phyloP scores from a whole-genome alignment of 1,139 yeast genomes.

The Diutina pseudorugosa region DNA sequence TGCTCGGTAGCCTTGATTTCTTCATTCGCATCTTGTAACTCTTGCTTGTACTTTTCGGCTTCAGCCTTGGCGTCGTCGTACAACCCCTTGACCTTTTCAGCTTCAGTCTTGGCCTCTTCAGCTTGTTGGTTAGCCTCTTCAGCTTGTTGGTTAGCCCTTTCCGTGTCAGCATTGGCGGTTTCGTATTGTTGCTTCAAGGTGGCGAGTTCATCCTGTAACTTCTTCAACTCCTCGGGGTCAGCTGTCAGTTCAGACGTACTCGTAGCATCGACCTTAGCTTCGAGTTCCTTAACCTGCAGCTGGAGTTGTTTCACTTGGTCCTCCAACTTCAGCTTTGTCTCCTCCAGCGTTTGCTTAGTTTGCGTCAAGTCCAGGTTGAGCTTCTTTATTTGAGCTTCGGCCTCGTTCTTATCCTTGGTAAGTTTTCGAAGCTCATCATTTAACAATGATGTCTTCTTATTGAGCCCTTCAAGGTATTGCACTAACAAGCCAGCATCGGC shows the following conservation, averaged over 20 bases:
- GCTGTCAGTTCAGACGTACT: background rate
- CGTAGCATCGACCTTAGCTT: background rate
- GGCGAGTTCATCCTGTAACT: background rate
- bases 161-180: background rate
- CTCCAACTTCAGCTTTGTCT: slow-evolving; percentile 7
- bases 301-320: background rate
- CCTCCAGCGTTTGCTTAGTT: slow-evolving; percentile 7
- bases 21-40: slow-evolving; percentile 5
- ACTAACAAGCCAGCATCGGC: slow-evolving; percentile 59
- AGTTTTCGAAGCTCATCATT: slow-evolving; percentile 29
- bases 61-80: slow-evolving; percentile 10
- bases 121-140: background rate
- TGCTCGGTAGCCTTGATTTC: slow-evolving; percentile 9
- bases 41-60: background rate
- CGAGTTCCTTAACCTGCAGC: background rate
- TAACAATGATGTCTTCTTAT: slow-evolving; percentile 47
- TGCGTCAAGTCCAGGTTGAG: slow-evolving; percentile 9
- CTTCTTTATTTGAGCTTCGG: slow-evolving; percentile 9
- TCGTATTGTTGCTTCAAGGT: background rate
- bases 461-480: slow-evolving; percentile 56
- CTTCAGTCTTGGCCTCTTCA: slow-evolving; percentile 6
- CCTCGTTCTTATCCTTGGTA: slow-evolving; percentile 13
- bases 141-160: background rate
- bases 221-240: background rate
- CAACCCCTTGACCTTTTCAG: slow-evolving; percentile 4